Evolutionary conservation across 805 yeast species (phyloP).

Genomic region (Saccharomycopsis sp.): DNA sequence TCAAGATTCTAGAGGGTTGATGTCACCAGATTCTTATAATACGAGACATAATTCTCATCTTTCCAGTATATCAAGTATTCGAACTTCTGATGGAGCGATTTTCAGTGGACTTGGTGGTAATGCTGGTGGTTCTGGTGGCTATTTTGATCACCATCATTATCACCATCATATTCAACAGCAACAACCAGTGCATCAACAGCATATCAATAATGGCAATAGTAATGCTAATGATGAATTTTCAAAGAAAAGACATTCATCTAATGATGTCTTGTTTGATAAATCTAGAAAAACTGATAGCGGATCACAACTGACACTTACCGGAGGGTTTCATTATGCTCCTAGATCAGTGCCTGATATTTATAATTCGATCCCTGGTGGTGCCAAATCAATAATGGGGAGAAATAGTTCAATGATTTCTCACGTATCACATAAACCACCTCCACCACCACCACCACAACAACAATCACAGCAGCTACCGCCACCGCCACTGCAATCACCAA

Average conservation of each 20-base stretch:
- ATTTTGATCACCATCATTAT: neutral
- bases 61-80: slow-evolving; percentile 12
- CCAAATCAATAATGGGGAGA: neutral
- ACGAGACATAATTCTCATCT: slow-evolving; percentile 10
- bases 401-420: neutral
- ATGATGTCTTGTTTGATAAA: slow-evolving; percentile 18
- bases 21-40: slow-evolving; percentile 9
- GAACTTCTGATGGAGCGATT: slow-evolving; percentile 17
- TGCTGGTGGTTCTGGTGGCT: neutral
- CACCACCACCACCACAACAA: neutral
- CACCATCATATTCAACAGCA: neutral
- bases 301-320: slow-evolving; percentile 13
- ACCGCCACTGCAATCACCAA: neutral
- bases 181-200: neutral
- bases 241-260: slow-evolving; percentile 15
- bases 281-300: slow-evolving; percentile 5
- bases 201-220: no score
- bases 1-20: slow-evolving; percentile 1
- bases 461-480: neutral
- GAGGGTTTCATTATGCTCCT: slow-evolving; percentile 14
- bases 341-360: slow-evolving; percentile 17
- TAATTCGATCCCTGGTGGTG: slow-evolving; percentile 7
- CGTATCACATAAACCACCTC: neutral
- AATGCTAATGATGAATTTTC: neutral
- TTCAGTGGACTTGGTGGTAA: slow-evolving; percentile 5